Evolutionary conservation across 176 grass and related monocot species (phyloP).

Genomic region (Bonia amplexicaulis): DNA sequence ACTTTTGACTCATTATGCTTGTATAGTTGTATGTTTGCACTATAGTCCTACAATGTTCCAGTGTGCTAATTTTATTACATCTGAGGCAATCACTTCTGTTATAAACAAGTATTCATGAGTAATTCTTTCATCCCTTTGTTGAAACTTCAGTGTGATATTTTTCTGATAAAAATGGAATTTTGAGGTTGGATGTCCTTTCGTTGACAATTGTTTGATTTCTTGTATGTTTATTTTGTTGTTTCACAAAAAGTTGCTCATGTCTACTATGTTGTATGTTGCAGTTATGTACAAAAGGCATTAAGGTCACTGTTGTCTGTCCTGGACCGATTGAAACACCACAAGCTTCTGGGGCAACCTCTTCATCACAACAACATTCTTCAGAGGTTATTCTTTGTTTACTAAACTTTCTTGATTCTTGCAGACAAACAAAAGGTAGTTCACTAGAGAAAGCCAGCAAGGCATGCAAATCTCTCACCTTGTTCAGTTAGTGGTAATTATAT

Average conservation of each 20-base stretch:
- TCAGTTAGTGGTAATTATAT: neutral
- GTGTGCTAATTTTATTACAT: neutral
- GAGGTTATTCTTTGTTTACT: conserved; percentile 59
- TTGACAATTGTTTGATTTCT: neutral
- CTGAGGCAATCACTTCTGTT: neutral
- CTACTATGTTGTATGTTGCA: conserved; percentile 38
- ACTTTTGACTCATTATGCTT: neutral
- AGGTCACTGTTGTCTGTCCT: conserved; percentile 86
- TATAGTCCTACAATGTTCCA: neutral
- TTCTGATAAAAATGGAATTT: neutral
- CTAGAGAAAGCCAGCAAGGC: neutral
- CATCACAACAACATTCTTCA: conserved; percentile 36
- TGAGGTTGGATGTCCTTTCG: neutral
- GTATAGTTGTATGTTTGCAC: neutral
- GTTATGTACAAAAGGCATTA: conserved; percentile 89
- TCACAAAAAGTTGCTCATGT: neutral
- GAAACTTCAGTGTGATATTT: neutral
- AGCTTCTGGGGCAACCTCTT: conserved; percentile 41
- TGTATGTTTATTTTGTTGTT: neutral
- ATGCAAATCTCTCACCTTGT: neutral
- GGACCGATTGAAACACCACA: conserved; percentile 79
- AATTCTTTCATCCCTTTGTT: neutral
- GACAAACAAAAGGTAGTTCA: neutral
- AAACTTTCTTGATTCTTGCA: neutral
- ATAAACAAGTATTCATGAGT: neutral